Evolutionary conservation across 192 early-diverging fungal species (phyloP).

Genomic region (Funneliformis mosseae): DNA sequence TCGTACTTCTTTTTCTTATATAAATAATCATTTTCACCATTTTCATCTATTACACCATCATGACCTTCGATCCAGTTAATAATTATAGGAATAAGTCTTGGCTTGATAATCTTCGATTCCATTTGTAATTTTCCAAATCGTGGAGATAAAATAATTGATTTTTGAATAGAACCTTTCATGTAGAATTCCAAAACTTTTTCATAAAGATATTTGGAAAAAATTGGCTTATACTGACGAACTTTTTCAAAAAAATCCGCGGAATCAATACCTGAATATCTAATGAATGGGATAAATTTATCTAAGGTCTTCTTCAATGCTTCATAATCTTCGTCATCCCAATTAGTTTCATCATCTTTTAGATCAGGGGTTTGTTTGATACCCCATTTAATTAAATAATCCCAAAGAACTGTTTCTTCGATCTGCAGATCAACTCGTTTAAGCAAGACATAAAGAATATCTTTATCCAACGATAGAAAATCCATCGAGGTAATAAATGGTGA

Average conservation of each 20-base stretch:
- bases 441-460: background rate
- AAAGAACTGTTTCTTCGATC: background rate
- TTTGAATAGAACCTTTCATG: background rate
- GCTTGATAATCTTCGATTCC: constrained; percentile 8
- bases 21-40: background rate
- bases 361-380: background rate
- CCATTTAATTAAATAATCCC: constrained; percentile 16
- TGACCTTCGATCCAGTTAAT: background rate
- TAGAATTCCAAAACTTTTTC: constrained; percentile 10
- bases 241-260: constrained; percentile 15
- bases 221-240: constrained; percentile 1
- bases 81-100: background rate
- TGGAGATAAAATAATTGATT: background rate
- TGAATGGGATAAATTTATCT: background rate
- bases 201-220: background rate
- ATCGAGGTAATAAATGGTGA: background rate
- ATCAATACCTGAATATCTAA: background rate
- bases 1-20: background rate
- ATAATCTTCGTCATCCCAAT: background rate
- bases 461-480: background rate
- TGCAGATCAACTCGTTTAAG: background rate
- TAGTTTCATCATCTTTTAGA: too few relatives aligned
- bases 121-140: background rate
- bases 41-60: background rate
- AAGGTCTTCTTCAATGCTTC: background rate